A percentile compares a stretch with the other conserved stretches of the same genome.
Evolutionary conservation across 306 rosid species (phyloP).

Genomic region (Morella rubra): DNA sequence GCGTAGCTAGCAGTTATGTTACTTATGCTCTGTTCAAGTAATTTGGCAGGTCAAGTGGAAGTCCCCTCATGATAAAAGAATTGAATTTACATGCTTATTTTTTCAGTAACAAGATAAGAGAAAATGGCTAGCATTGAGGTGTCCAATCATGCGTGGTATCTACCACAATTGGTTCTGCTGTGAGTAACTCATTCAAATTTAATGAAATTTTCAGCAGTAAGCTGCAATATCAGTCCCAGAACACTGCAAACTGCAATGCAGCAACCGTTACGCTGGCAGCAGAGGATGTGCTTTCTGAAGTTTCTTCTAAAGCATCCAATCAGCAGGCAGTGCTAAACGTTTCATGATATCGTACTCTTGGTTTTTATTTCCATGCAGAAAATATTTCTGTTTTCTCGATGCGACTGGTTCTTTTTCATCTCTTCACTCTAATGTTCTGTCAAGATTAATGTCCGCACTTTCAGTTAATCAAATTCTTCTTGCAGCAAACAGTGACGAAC

Average conservation of each 20-base stretch:
- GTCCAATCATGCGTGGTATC: neutral
- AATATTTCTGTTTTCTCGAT: neutral
- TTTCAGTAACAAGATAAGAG: neutral
- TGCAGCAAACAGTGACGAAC: slow-evolving; percentile 55
- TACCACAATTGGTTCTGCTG: neutral
- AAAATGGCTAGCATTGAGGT: neutral
- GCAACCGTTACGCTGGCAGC: slow-evolving; percentile 33
- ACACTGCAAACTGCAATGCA: slow-evolving; percentile 37
- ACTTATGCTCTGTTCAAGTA: neutral
- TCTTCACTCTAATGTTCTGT: slow-evolving; percentile 5
- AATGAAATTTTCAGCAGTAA: slow-evolving; percentile 56
- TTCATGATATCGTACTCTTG: slow-evolving; percentile 12
- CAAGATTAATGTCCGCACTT: slow-evolving; percentile 11
- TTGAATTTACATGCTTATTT: neutral
- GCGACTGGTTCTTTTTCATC: neutral
- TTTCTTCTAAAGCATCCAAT: slow-evolving; percentile 54
- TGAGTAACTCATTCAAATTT: slow-evolving; percentile 30
- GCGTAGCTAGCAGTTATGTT: neutral
- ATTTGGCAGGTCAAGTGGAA: neutral
- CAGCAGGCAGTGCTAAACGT: slow-evolving; percentile 49
- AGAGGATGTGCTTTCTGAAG: slow-evolving; percentile 62
- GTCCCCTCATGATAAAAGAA: neutral
- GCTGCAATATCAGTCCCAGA: slow-evolving; percentile 40
- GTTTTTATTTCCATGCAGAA: slow-evolving; percentile 19
- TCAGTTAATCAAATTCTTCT: slow-evolving; percentile 22